Percentiles rank a stretch among this genome's conserved stretches.
Evolutionary conservation across 768 basidiomycete species (phyloP).

Genomic region (Cyclocybe aegerita): DNA sequence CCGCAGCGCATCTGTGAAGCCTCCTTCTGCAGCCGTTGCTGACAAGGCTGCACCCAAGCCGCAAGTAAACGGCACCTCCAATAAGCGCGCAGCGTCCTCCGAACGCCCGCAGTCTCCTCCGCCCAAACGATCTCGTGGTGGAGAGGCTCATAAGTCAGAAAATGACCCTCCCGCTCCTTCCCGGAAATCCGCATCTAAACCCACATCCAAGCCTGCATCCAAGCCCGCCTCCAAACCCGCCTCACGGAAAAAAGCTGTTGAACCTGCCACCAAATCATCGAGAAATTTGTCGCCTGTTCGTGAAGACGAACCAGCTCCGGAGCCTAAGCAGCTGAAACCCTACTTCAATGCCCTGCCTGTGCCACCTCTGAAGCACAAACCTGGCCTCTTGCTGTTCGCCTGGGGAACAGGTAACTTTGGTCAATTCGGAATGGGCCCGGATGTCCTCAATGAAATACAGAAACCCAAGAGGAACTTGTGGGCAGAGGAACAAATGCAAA

Average conservation of each 20-base stretch:
- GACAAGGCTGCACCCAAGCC: constrained; percentile 30
- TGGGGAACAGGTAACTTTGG: constrained; percentile 96
- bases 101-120: constrained; percentile 41
- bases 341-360: constrained; percentile 69
- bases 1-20: constrained; percentile 48
- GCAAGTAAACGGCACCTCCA: constrained; percentile 29
- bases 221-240: constrained; percentile 20
- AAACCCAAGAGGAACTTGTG: constrained; percentile 77
- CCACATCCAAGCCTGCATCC: constrained; percentile 15
- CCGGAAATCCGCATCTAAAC: constrained; percentile 27
- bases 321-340: constrained; percentile 39
- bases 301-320: constrained; percentile 15
- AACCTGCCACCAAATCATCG: constrained; percentile 15
- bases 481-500: constrained; percentile 73
- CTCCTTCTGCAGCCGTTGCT: constrained; percentile 30
- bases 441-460: constrained; percentile 65
- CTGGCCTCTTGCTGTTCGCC: constrained; percentile 73
- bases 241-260: constrained; percentile 5
- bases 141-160: constrained; percentile 42
- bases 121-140: constrained; percentile 46
- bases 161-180: constrained; percentile 30
- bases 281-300: constrained; percentile 21
- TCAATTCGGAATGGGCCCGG: constrained; percentile 89
- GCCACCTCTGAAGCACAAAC: constrained; percentile 55
- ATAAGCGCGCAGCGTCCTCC: constrained; percentile 55